phyloP scores from a whole-genome alignment of 352 stramenopile genomes.

The Phytophthora litchii region DNA sequence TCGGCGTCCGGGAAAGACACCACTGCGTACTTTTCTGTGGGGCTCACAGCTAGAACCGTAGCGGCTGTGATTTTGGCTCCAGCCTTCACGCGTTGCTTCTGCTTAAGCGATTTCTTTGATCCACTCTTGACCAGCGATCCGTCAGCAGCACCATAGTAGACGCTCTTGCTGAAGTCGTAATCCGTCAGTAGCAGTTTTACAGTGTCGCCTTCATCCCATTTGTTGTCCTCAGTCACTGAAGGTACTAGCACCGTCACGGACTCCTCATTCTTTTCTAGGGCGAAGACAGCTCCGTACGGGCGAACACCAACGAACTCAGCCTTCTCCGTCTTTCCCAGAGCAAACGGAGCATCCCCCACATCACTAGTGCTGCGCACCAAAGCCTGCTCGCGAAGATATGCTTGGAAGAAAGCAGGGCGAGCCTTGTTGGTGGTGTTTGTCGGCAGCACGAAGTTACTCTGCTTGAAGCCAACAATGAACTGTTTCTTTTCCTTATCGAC shows the following conservation, averaged over 20 bases:
- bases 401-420: slow-evolving; percentile 57
- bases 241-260: slow-evolving; percentile 76
- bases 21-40: slow-evolving; percentile 67
- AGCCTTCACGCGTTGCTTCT: slow-evolving; percentile 61
- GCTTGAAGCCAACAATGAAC: slow-evolving; percentile 80
- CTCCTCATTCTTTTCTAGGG: slow-evolving; percentile 68
- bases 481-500: slow-evolving; percentile 77
- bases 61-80: slow-evolving; percentile 50
- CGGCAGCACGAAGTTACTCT: slow-evolving; percentile 37
- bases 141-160: slow-evolving; percentile 71
- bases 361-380: slow-evolving; percentile 9
- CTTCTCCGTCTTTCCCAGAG: slow-evolving; percentile 78
- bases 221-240: slow-evolving; percentile 35
- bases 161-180: slow-evolving; percentile 87
- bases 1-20: slow-evolving; percentile 61
- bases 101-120: slow-evolving; percentile 75
- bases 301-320: slow-evolving; percentile 84
- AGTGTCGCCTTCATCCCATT: slow-evolving; percentile 63
- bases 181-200: slow-evolving; percentile 84
- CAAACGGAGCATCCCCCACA: slow-evolving; percentile 37
- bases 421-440: slow-evolving; percentile 44
- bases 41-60: slow-evolving; percentile 56
- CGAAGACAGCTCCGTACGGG: slow-evolving; percentile 87
- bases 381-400: slow-evolving; percentile 54
- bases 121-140: slow-evolving; percentile 58